These are phyloP conservation scores for Tolypocladium tropicale DNA, from an alignment of 2,329 filamentous ascomycete species.

Conservation along the genomic window DNA sequence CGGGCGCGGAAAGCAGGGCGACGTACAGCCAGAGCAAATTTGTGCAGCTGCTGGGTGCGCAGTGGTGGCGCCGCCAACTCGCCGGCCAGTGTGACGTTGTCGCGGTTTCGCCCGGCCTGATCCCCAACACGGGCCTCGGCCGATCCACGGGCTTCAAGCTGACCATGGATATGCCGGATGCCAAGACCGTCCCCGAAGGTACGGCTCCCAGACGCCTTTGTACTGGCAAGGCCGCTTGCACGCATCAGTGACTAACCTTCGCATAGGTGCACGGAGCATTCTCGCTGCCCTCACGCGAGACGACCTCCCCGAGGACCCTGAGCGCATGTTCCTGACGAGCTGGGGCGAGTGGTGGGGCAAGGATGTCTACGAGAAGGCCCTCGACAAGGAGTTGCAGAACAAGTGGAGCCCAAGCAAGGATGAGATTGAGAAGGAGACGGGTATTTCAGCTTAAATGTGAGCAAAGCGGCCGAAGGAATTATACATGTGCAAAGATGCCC, in stretches of 20 bases:
- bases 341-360: slow-evolving; percentile 48
- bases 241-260: not conserved
- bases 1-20: slow-evolving; percentile 15
- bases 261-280: slow-evolving; percentile 32
- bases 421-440: slow-evolving; percentile 34
- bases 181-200: slow-evolving; percentile 38
- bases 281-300: slow-evolving; percentile 30
- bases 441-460: slow-evolving; percentile 1
- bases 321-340: slow-evolving; percentile 43
- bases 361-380: slow-evolving; percentile 25
- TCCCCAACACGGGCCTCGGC: slow-evolving; percentile 35
- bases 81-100: slow-evolving; percentile 31
- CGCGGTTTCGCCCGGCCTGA: slow-evolving; percentile 42
- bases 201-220: slow-evolving; percentile 1
- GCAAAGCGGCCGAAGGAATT: not conserved
- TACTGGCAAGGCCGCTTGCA: not conserved
- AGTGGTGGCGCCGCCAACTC: slow-evolving; percentile 48
- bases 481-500: too few relatives aligned
- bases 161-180: slow-evolving; percentile 28
- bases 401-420: slow-evolving; percentile 39
- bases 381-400: slow-evolving; percentile 38
- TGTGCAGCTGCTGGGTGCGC: slow-evolving; percentile 36
- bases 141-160: slow-evolving; percentile 19
- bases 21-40: slow-evolving; percentile 39
- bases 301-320: slow-evolving; percentile 39